Conservation (phyloP, 331 rosid species). For the Ulmus americana region DNA sequence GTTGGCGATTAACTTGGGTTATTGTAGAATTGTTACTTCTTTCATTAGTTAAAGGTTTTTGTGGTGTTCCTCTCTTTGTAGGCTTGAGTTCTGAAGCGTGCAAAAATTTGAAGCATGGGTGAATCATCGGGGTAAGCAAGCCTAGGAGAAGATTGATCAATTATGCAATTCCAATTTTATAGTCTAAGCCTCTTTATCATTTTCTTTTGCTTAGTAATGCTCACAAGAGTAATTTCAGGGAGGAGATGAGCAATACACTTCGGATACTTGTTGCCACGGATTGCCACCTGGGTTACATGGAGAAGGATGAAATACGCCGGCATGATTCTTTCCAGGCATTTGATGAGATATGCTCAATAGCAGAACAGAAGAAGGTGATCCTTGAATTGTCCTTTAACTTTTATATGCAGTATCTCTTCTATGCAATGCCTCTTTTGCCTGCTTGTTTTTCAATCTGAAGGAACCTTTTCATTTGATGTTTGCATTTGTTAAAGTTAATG, state of each 20-base stretch:
- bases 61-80: not conserved
- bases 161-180: not conserved
- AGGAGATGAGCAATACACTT: conserved; percentile 45
- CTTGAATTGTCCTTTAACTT: not conserved
- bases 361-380: conserved; percentile 49
- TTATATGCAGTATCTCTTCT: conserved; percentile 1
- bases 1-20: too few relatives aligned
- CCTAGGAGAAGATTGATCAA: not conserved
- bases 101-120: conserved; percentile 26
- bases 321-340: conserved; percentile 89
- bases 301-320: conserved; percentile 90
- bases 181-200: not conserved
- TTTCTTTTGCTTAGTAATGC: not conserved
- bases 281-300: conserved; percentile 93
- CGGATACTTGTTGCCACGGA: conserved; percentile 90
- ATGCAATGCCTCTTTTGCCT: not conserved
- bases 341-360: conserved; percentile 87
- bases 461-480: conserved; percentile 2
- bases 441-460: not conserved
- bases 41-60: not conserved
- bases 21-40: too few relatives aligned
- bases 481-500: not conserved
- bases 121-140: conserved; percentile 34
- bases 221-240: conserved; percentile 32
- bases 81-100: not conserved